Evolutionary conservation across 108 stramenopile genomes (phyloP), one percentile per base, ranked within the genome.

Genomic region (Nitzschia sp.): DNA sequence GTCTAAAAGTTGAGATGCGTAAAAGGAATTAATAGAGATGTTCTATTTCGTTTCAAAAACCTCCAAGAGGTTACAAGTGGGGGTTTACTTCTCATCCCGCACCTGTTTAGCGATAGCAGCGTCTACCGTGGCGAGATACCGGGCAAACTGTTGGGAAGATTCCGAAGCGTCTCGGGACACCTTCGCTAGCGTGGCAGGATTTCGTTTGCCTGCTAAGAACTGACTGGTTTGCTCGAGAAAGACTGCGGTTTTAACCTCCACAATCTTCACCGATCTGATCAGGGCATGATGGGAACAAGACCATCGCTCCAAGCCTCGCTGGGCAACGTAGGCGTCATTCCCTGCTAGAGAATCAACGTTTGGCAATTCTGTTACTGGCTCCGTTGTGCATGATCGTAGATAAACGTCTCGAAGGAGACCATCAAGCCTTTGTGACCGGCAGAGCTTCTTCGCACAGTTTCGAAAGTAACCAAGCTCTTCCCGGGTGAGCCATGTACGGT

Each of bases 271-370:
- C 13, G 46, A 49, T 13, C 67, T 31, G 28, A 46, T 6, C 30
- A 68, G 21, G 8, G 55, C 28, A 27, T 68, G 67, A 18, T 33
- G 53, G 9, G 54, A 36, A 13, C 33, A 56, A 0, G 67, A 68
- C 55, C 31, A 68, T 18, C 67, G 67, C 38, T 68, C 67, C 38
- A 68, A 25, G 8, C 67, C 67, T n/a, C 67, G 38, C 29, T 68
- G 67, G 34, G 48, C 65, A 21, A 66, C 34, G 30, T 66, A 66
- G 30, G 38, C 65, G 13, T 54, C 48, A 30, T 66, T 49, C 19
- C n/a, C 25, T 31, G 53, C 65, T 9, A 66, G 33, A 18, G 65
- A 17, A 9, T 54, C 27, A 11, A 11, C 53, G 21, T 15, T 19
- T n/a, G 24, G 5, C 30, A 53, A 49, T 21, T 18, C 6, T 45